Evolutionary conservation across 495 filamentous ascomycete genomes (phyloP), one percentile per base, ranked within the genome.

Genomic region (Elaphomyces granulatus): DNA sequence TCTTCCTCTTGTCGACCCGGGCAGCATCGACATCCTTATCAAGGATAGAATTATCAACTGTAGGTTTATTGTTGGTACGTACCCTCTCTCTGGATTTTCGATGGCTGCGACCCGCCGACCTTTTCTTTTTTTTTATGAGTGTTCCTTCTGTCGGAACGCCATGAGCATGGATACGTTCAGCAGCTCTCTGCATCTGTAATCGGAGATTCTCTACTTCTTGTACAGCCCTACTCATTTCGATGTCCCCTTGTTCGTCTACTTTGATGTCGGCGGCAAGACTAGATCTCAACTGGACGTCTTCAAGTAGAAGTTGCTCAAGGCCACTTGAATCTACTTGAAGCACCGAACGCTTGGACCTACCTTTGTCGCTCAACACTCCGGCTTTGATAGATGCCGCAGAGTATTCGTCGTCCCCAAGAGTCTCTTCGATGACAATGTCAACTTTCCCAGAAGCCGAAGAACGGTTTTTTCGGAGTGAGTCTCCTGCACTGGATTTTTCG

Each of bases 121-220:
- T 80, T 54, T 75, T 79, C 61, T 83, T 88, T 59, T 79, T 87
- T 63, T 75, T 82, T 4, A 94, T 77, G 19, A 86, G 61, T 4
- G 68, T 77, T 8, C 80, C 83, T 45, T 84, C 83, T 3, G 63
- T 62, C n/a, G 77, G 70, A 2, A 76, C 74, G 2, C 77, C 82
- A 41, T 82, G 71, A 20, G 74, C 69, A 52, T 83, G 68, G 23
- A 92, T 80, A 38, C 84, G 62, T 61, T 96, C 87, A 23, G 83
- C 81, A 12, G 80, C 81, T 47, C 85, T 64, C 60, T 95, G 87
- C 86, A 98, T 95, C 56, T 88, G 82, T 37, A 92, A 55, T 28
- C 90, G 67, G 38, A 92, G 56, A 36, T 75, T 67, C 63, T 95
- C 88, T 10, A 98, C 80, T 53, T 94, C 78, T 53, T 77, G 75